Base-by-base conservation (phyloP, 768 basidiomycete species). In the Phlebiopsis flavidoalba region DNA sequence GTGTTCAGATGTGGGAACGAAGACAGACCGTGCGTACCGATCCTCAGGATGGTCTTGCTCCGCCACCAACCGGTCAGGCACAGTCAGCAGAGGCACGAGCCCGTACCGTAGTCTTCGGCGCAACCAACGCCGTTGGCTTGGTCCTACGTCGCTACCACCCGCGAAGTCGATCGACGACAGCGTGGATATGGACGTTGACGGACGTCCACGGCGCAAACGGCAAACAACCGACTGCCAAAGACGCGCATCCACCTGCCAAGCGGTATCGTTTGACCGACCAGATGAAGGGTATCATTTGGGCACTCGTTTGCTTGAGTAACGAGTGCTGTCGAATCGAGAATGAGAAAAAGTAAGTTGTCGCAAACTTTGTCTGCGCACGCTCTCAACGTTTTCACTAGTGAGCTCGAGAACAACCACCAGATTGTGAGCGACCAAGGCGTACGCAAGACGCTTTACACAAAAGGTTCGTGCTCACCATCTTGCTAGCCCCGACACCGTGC, bases 221-320 rank as follows among this genome's bases (percentile, higher is more conserved):
- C 71, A 71, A 59, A 68, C 72, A 64, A 8, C 62, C 52, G 49
- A 50, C 17, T 14, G 58, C 58, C 22, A 60, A 59, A 61, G 76
- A 77, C 19, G 68, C 78, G 15, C 85, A 89, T 45, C 84, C 89
- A 47, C 92, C 93, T 0, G 76, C 79, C 66, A 88, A 89, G 75
- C 86, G 86, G 72, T 96, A 89, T 70, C 75, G 86, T 5, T 74
- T 93, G 76, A 91, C 88, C 43, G 93, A 95, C 60, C 70, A 72
- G 61, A 91, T 95, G 89, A 91, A 91, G 76, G 72, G 72, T 45
- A 81, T 84, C 31, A 83, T 95, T 63, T 95, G 90, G 90, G 81
- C 88, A 70, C 77, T 93, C 7, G 89, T 92, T 57, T 78, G 85
- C 69, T 68, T 94, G 60, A 93, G 90, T 70, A 93, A 93, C 67